phyloP scores from a whole-genome alignment of 352 stramenopile genomes.

The Poterioochromonas sp. region DNA sequence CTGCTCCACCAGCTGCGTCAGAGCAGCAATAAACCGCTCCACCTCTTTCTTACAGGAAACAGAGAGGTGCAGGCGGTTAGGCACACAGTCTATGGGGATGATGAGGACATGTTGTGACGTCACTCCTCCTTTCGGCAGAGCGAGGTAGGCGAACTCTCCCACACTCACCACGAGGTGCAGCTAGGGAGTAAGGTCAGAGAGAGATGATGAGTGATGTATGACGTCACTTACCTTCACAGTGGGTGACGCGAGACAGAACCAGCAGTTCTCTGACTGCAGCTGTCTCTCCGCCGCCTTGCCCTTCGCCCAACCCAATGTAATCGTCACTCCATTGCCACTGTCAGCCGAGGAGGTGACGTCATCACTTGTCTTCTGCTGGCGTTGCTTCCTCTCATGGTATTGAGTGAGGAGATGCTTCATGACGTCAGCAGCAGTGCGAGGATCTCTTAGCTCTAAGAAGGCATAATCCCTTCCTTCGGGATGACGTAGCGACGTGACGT shows the following conservation, averaged over 20 bases:
- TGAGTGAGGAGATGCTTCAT: background rate
- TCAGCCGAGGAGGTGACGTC: background rate
- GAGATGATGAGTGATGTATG: background rate
- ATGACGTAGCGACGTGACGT: background rate
- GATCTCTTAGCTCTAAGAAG: slow-evolving; percentile 18
- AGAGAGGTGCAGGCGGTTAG: slow-evolving; percentile 30
- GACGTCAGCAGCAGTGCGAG: background rate
- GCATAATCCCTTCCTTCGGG: slow-evolving; percentile 10
- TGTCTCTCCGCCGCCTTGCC: slow-evolving; percentile 1
- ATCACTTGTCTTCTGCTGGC: background rate
- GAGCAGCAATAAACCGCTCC: slow-evolving; percentile 14
- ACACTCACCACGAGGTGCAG: slow-evolving; percentile 40
- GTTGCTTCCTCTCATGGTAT: background rate
- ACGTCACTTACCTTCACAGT: slow-evolving; percentile 26
- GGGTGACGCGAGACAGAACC: slow-evolving; percentile 42
- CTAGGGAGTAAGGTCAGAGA: background rate
- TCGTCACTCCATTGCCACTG: background rate
- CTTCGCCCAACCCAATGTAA: slow-evolving; percentile 27
- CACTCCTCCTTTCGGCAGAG: slow-evolving; percentile 36
- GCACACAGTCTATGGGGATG: slow-evolving; percentile 38
- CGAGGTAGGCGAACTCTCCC: slow-evolving; percentile 34
- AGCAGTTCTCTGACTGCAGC: slow-evolving; percentile 34
- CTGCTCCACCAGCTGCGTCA: slow-evolving; percentile 25
- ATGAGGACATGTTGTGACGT: slow-evolving; percentile 36
- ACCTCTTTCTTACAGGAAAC: background rate